Evolutionary conservation across 2,329 filamentous ascomycete genomes (phyloP), one percentile per base, ranked within the genome.

Genomic region (Penicillium sp.): DNA sequence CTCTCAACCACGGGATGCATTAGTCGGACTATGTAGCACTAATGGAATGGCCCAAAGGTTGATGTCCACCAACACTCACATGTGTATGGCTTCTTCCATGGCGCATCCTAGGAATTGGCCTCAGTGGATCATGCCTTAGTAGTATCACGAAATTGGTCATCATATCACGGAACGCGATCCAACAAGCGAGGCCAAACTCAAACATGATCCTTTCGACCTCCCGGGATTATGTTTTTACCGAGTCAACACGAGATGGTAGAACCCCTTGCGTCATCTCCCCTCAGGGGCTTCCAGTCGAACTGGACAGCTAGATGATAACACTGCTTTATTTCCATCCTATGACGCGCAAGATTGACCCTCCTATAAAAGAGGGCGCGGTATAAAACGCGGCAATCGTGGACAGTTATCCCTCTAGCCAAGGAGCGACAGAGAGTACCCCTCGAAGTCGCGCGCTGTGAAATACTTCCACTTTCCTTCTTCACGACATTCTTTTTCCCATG

Each of bases 251-350:
- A 54, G 28, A 30, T 26, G 16, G 18, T 18, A 23, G 18, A 40
- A 14, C 52, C 52, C 52, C 52, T 54, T 54, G 52, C 52, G 11
- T 54, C 11, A 28, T 28, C 21, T 47, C 23, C 12, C 35, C 35
- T 47, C 43, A 54, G 45, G 52, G 43, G 30, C 5, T 54, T 23
- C 5, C 16, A 26, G 12, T 23, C 18, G 8, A 24, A 26, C 9
- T 45, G 14, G 26, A 7, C 16, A 24, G 20, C 2, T 26, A 33
- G 50, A 45, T n/a, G 26, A 52, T 24, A 33, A 35, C 24, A 16
- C 40, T 33, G 30, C 23, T 18, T 14, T 8, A 18, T 24, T 51
- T 30, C 20, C 35, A 30, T 7, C 30, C 18, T 4, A 52, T 52
- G 49, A 52, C 49, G 40, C 40, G 50, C 40, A 33, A 46, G 12